phyloP scores from a whole-genome alignment of 2,329 filamentous ascomycete species.

The Alternaria sp. region DNA sequence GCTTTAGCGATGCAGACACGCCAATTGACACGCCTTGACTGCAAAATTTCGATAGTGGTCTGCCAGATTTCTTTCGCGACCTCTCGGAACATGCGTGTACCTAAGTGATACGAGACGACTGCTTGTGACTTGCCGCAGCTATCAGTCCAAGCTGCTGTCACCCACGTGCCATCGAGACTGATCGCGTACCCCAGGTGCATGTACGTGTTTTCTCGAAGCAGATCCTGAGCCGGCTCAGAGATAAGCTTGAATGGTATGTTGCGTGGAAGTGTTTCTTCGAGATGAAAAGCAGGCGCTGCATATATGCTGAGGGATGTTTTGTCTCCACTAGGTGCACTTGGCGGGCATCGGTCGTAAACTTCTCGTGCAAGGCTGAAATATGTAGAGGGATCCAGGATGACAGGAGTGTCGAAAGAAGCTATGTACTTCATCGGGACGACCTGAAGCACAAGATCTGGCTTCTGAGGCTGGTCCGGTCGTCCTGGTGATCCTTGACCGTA shows the following conservation, averaged over 20 bases:
- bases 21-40: constrained; percentile 76
- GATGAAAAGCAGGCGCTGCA: constrained; percentile 74
- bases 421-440: constrained; percentile 75
- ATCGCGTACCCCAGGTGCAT: constrained; percentile 82
- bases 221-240: constrained; percentile 72
- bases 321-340: constrained; percentile 48
- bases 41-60: constrained; percentile 77
- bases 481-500: constrained; percentile 64
- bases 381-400: constrained; percentile 68
- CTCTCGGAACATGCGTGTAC: constrained; percentile 68
- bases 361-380: constrained; percentile 74
- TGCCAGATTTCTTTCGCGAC: constrained; percentile 81
- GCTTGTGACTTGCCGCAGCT: constrained; percentile 77
- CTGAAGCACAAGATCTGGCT: constrained; percentile 76
- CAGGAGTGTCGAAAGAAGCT: constrained; percentile 68
- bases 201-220: constrained; percentile 80
- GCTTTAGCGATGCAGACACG: constrained; percentile 78
- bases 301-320: constrained; percentile 59
- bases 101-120: constrained; percentile 76
- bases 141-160: constrained; percentile 83
- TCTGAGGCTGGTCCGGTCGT: constrained; percentile 37
- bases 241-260: constrained; percentile 79
- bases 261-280: constrained; percentile 75
- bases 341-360: constrained; percentile 77
- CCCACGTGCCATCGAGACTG: constrained; percentile 79